Evolutionary conservation across 2,329 filamentous ascomycete genomes (phyloP).

Genomic region (Leptographium radiaticola): DNA sequence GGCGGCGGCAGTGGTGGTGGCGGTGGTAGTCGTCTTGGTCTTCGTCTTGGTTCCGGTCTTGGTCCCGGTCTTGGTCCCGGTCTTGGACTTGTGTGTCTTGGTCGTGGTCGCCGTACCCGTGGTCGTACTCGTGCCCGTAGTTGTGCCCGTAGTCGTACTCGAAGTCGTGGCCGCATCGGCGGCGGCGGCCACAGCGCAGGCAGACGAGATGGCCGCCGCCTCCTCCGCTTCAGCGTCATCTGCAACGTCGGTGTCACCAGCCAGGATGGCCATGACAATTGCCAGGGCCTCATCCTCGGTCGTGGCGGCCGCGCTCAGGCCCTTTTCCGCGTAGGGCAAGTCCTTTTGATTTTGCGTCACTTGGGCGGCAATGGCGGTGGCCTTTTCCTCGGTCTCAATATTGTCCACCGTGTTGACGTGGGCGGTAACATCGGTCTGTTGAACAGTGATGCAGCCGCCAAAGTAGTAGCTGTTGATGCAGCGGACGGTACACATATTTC

Average conservation of each 20-base stretch:
- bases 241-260: neutral
- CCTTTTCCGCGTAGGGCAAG: neutral
- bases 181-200: neutral
- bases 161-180: neutral
- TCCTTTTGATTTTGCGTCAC: constrained; percentile 1
- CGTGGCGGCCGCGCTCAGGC: neutral
- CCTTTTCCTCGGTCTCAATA: neutral
- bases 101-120: neutral
- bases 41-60: neutral
- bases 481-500: constrained; percentile 4
- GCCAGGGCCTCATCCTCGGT: neutral
- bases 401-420: neutral
- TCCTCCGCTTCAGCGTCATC: neutral
- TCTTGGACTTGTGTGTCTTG: neutral
- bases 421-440: neutral
- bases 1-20: neutral
- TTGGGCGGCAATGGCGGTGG: neutral
- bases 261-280: constrained; percentile 1
- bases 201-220: neutral
- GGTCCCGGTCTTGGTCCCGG: neutral
- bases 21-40: neutral
- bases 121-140: neutral
- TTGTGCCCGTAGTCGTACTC: neutral
- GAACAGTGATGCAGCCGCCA: constrained; percentile 1
- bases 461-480: constrained; percentile 1